These are phyloP conservation scores for Trichoderma sp. DNA, from an alignment of 2,329 filamentous ascomycete genomes.

Conservation along the genomic window DNA sequence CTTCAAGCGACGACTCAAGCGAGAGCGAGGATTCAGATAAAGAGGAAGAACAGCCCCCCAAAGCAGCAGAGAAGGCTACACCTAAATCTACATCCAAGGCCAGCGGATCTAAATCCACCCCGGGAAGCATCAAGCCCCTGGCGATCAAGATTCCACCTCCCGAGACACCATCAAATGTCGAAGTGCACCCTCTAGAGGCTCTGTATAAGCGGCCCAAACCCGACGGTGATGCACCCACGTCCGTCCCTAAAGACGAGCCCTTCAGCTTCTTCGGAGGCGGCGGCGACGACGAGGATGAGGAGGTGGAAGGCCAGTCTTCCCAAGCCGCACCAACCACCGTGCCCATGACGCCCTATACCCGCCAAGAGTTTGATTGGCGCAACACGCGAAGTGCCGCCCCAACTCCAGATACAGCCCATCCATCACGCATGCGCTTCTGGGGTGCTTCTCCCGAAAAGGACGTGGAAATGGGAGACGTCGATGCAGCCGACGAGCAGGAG, in stretches of 20 bases:
- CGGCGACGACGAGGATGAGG: slow-evolving; percentile 52
- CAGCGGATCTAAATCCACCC: slow-evolving; percentile 47
- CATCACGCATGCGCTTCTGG: slow-evolving; percentile 63
- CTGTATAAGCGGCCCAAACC: slow-evolving; percentile 76
- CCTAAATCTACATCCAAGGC: slow-evolving; percentile 33
- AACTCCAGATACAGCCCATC: slow-evolving; percentile 88
- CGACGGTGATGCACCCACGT: slow-evolving; percentile 37
- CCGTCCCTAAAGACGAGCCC: slow-evolving; percentile 50
- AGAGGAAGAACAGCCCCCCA: slow-evolving; percentile 14
- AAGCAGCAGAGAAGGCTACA: slow-evolving; percentile 28
- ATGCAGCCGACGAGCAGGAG: slow-evolving; percentile 43
- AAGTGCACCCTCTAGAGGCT: slow-evolving; percentile 83
- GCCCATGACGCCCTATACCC: slow-evolving; percentile 82
- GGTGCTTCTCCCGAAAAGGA: slow-evolving; percentile 35
- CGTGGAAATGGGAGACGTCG: slow-evolving; percentile 42
- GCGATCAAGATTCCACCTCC: slow-evolving; percentile 58
- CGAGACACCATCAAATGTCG: slow-evolving; percentile 48
- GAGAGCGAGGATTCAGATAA: slow-evolving; percentile 27
- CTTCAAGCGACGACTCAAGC: slow-evolving; percentile 11
- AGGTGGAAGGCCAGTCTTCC: slow-evolving; percentile 44
- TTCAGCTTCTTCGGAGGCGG: slow-evolving; percentile 77
- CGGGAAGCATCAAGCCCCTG: slow-evolving; percentile 52
- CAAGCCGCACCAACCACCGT: slow-evolving; percentile 36
- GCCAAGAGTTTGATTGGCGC: slow-evolving; percentile 74
- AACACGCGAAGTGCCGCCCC: slow-evolving; percentile 85